Evolutionary conservation across 2,329 filamentous ascomycete species (phyloP).

Genomic region (Exophiala viscosa): DNA sequence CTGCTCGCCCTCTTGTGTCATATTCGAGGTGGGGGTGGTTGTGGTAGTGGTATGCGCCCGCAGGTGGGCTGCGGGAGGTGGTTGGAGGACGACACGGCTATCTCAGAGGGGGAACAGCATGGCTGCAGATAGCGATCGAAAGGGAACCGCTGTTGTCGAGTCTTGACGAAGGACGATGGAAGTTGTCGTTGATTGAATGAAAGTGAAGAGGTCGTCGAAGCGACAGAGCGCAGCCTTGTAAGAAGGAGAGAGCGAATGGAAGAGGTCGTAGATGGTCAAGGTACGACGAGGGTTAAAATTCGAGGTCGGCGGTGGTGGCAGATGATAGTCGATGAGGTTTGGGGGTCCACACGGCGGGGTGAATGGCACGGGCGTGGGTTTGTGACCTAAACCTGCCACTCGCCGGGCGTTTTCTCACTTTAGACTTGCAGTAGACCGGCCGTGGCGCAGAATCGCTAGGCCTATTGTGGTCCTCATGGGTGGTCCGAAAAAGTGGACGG

Average conservation of each 20-base stretch:
- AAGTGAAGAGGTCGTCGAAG: background rate
- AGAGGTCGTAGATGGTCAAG: background rate
- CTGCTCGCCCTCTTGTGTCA: slow-evolving; percentile 26
- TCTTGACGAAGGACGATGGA: background rate
- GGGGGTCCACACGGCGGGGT: background rate
- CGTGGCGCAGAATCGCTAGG: slow-evolving; percentile 2
- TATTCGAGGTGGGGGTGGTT: slow-evolving; percentile 12
- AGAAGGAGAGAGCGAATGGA: slow-evolving; percentile 9
- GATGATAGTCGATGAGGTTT: background rate
- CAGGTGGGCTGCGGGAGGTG: slow-evolving; percentile 25
- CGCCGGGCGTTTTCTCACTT: background rate
- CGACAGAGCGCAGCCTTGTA: slow-evolving; percentile 13
- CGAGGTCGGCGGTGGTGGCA: slow-evolving; percentile 16
- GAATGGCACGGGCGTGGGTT: slow-evolving; percentile 13
- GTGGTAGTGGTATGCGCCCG: background rate
- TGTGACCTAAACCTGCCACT: background rate
- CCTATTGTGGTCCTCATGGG: slow-evolving; percentile 4
- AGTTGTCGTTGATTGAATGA: background rate
- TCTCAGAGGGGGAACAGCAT: slow-evolving; percentile 17
- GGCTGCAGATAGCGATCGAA: background rate
- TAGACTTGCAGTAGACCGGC: slow-evolving; percentile 14
- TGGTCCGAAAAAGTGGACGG: background rate
- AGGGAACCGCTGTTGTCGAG: background rate
- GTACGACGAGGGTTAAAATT: slow-evolving; percentile 10
- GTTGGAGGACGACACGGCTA: slow-evolving; percentile 11